phyloP scores from a whole-genome alignment of 257 asterid species.

The Henckelia pumila region DNA sequence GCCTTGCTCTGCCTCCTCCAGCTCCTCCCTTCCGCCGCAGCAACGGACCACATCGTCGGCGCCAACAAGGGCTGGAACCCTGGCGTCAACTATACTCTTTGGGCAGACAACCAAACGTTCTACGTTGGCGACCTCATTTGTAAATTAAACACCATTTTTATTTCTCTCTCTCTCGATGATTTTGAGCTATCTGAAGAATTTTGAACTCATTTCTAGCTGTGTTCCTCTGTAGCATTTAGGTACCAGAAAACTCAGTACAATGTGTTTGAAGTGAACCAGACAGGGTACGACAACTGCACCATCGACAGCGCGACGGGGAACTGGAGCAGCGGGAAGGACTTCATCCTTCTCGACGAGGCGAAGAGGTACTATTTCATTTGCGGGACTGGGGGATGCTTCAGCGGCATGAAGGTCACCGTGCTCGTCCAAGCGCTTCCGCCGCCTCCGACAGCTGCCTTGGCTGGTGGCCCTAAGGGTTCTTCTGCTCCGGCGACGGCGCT shows the following conservation, averaged over 20 bases:
- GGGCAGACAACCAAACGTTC: slow-evolving; percentile 95
- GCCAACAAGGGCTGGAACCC: slow-evolving; percentile 96
- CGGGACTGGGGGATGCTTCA: slow-evolving; percentile 79
- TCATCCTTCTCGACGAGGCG: slow-evolving; percentile 53
- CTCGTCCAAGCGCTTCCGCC: slow-evolving; percentile 69
- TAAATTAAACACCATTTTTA: slow-evolving; percentile 27
- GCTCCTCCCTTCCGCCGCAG: slow-evolving; percentile 44
- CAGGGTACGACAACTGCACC: slow-evolving; percentile 86
- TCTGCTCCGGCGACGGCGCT: slow-evolving; percentile 35
- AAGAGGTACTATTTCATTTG: slow-evolving; percentile 79
- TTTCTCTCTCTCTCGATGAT: neutral
- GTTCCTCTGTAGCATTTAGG: slow-evolving; percentile 65
- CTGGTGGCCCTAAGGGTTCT: slow-evolving; percentile 29
- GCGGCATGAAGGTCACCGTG: slow-evolving; percentile 85
- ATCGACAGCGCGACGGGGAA: slow-evolving; percentile 70
- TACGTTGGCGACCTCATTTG: slow-evolving; percentile 81
- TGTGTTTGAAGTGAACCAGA: slow-evolving; percentile 76
- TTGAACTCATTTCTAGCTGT: too few relatives aligned
- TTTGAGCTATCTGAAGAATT: neutral
- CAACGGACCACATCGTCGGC: slow-evolving; percentile 96
- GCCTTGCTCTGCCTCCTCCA: slow-evolving; percentile 50
- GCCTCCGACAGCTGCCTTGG: slow-evolving; percentile 49
- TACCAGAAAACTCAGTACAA: slow-evolving; percentile 81
- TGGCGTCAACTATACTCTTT: slow-evolving; percentile 82
- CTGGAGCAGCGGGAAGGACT: slow-evolving; percentile 89